Evolutionary conservation across 2,329 filamentous ascomycete genomes (phyloP).

Genomic region (Aspergillus sclerotialis): DNA sequence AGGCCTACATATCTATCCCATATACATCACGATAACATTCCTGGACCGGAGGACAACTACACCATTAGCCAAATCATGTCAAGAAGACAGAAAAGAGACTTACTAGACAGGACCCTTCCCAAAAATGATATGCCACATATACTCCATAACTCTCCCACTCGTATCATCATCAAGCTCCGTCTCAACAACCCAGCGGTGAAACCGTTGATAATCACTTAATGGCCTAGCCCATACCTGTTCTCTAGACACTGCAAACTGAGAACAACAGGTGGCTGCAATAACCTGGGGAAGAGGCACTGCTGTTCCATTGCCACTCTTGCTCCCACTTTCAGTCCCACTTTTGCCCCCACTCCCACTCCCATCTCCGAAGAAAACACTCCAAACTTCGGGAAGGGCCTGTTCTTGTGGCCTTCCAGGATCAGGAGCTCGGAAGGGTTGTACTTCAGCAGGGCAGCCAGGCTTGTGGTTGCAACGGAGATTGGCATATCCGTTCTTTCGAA

Average conservation of each 20-base stretch:
- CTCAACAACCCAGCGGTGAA: slow-evolving; percentile 52
- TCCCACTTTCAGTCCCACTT: slow-evolving; percentile 21
- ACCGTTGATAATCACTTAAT: slow-evolving; percentile 46
- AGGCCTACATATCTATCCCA: no score
- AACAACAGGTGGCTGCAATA: slow-evolving; percentile 54
- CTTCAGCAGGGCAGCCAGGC: slow-evolving; percentile 26
- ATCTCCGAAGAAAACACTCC: no score
- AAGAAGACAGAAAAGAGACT: no score
- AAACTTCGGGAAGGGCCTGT: no score
- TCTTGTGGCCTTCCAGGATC: slow-evolving; percentile 16
- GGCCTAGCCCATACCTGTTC: slow-evolving; percentile 45
- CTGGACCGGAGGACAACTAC: slow-evolving; percentile 49
- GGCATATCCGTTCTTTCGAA: slow-evolving; percentile 48
- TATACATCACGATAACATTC: slow-evolving; percentile 59
- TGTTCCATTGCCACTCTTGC: slow-evolving; percentile 22
- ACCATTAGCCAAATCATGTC: no score
- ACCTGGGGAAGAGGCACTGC: slow-evolving; percentile 38
- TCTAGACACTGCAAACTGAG: slow-evolving; percentile 56
- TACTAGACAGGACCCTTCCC: slow-evolving; percentile 43
- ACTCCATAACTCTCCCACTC: slow-evolving; percentile 56
- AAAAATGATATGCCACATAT: slow-evolving; percentile 57
- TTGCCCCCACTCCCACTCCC: no score
- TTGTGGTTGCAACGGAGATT: slow-evolving; percentile 48
- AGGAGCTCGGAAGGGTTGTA: slow-evolving; percentile 8
- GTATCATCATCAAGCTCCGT: slow-evolving; percentile 49